Conservation (phyloP, 495 filamentous ascomycete genomes). For the Lasiosphaeriaceae sp. region DNA sequence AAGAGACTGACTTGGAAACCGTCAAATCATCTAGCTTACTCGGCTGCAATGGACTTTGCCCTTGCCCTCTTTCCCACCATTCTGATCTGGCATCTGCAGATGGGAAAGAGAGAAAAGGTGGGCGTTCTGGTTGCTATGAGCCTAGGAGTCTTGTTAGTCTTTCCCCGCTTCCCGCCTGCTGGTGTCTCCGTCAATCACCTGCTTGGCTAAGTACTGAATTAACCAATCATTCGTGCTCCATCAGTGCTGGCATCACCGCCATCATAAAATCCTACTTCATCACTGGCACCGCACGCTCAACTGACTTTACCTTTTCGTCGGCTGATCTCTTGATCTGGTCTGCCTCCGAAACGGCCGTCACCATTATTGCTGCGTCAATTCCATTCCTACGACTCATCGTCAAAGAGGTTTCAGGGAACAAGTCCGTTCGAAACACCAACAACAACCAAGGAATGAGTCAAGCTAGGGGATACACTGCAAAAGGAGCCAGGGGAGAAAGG, state of each 20-base stretch:
- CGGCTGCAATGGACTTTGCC: constrained; percentile 33
- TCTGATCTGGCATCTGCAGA: constrained; percentile 32
- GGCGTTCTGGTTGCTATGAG: constrained; percentile 39
- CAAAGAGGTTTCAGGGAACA: neutral
- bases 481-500: neutral
- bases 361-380: constrained; percentile 9
- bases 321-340: constrained; percentile 11
- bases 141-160: constrained; percentile 33
- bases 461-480: neutral
- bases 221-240: neutral
- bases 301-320: constrained; percentile 11
- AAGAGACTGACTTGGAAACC: too few species aligned
- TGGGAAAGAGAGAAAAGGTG: constrained; percentile 31
- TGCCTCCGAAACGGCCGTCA: constrained; percentile 3
- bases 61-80: constrained; percentile 34
- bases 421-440: neutral
- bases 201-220: neutral
- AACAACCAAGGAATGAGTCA: too few species aligned
- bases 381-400: constrained; percentile 6
- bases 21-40: too few species aligned
- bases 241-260: constrained; percentile 9
- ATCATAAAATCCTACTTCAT: constrained; percentile 10
- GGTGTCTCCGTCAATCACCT: too few species aligned
- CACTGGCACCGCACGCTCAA: neutral
- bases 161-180: too few species aligned